Evolutionary conservation across 495 filamentous ascomycete genomes (phyloP).

Genomic region (Hyaloscypha variabilis): DNA sequence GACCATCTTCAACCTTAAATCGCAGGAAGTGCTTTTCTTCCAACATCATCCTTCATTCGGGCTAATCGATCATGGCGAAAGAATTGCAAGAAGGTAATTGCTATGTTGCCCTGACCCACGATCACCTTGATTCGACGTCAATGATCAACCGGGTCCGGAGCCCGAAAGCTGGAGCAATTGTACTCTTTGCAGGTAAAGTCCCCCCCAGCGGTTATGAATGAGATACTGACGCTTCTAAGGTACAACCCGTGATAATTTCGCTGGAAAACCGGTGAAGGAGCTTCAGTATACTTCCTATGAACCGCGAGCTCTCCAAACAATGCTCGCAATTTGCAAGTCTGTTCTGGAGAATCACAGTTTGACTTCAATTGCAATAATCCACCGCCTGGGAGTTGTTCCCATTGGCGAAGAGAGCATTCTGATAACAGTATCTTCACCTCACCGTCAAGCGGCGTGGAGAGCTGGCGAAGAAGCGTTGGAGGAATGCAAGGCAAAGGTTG

Average conservation of each 20-base stretch:
- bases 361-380: conserved; percentile 73
- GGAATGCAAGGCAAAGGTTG: conserved; percentile 78
- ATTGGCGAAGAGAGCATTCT: conserved; percentile 91
- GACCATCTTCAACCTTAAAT: background rate
- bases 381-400: conserved; percentile 85
- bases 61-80: conserved; percentile 23
- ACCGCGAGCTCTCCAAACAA: conserved; percentile 73
- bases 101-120: conserved; percentile 66
- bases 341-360: conserved; percentile 63
- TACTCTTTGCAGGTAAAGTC: conserved; percentile 76
- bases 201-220: background rate
- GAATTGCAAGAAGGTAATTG: conserved; percentile 39
- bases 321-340: conserved; percentile 65
- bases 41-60: background rate
- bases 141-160: conserved; percentile 71
- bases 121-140: conserved; percentile 57
- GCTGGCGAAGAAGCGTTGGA: conserved; percentile 91
- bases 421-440: conserved; percentile 83
- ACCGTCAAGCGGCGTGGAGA: conserved; percentile 86
- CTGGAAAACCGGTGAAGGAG: conserved; percentile 68
- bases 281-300: conserved; percentile 85
- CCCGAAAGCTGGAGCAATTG: conserved; percentile 83
- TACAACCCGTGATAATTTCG: conserved; percentile 87
- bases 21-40: too few relatives aligned
- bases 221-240: conserved; percentile 44